Evolutionary conservation across 768 basidiomycete species (phyloP).

Genomic region (Galerina sulciceps): DNA sequence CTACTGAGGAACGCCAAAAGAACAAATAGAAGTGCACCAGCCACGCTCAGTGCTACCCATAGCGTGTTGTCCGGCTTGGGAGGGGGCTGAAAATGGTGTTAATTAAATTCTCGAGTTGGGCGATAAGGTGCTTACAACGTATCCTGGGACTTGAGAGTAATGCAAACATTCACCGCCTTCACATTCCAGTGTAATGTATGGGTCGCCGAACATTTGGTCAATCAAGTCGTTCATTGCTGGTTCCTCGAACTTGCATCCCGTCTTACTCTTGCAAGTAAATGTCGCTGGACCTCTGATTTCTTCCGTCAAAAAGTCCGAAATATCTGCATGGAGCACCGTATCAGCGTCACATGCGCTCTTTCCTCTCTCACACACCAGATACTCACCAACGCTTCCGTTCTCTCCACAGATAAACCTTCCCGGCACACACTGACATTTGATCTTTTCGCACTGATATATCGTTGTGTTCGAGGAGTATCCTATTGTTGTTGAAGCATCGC

Average conservation of each 20-base stretch:
- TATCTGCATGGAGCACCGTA: slow-evolving; percentile 57
- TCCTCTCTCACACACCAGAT: neutral
- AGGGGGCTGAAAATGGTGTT: slow-evolving; percentile 53
- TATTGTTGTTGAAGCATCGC: slow-evolving; percentile 48
- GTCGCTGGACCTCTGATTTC: slow-evolving; percentile 89
- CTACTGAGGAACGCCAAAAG: slow-evolving; percentile 65
- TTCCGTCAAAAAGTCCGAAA: slow-evolving; percentile 89
- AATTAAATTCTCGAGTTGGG: neutral
- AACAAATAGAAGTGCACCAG: slow-evolving; percentile 77
- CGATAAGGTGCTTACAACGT: slow-evolving; percentile 17
- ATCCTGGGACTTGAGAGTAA: slow-evolving; percentile 82
- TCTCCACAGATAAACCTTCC: slow-evolving; percentile 95
- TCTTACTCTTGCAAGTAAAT: slow-evolving; percentile 76
- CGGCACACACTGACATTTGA: slow-evolving; percentile 93
- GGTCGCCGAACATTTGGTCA: slow-evolving; percentile 91
- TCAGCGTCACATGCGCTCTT: neutral
- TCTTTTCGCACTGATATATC: slow-evolving; percentile 75
- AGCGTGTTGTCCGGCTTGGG: slow-evolving; percentile 80
- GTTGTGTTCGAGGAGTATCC: slow-evolving; percentile 76
- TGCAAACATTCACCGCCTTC: slow-evolving; percentile 93
- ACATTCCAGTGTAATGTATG: slow-evolving; percentile 85
- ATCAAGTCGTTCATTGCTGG: slow-evolving; percentile 97
- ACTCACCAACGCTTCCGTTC: slow-evolving; percentile 87
- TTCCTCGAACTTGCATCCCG: slow-evolving; percentile 90
- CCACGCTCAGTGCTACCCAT: slow-evolving; percentile 86